Conservation (phyloP, 495 filamentous ascomycete species). For the Penicillium herquei region DNA sequence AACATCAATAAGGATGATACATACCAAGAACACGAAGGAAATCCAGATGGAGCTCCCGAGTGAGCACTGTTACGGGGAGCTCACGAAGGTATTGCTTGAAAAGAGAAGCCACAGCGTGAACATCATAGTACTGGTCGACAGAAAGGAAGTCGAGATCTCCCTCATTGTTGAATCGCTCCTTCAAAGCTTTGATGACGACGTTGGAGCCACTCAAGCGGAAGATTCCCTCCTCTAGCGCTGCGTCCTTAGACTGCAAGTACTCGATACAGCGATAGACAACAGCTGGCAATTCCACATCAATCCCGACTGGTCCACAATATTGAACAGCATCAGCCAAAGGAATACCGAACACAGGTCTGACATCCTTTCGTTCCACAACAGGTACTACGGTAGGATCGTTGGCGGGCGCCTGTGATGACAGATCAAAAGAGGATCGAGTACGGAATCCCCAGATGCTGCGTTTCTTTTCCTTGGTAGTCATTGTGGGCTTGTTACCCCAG, state of each 20-base stretch:
- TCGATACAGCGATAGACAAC: constrained; percentile 97
- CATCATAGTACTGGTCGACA: constrained; percentile 86
- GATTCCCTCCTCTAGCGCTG: constrained; percentile 86
- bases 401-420: constrained; percentile 41
- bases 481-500: constrained; percentile 77
- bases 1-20: constrained; percentile 8
- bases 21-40: constrained; percentile 84
- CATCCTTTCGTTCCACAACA: constrained; percentile 49
- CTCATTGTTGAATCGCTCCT: constrained; percentile 90
- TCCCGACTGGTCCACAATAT: constrained; percentile 68
- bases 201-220: constrained; percentile 95
- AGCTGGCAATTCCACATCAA: constrained; percentile 76
- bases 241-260: constrained; percentile 82
- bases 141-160: constrained; percentile 86
- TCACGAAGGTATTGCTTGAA: constrained; percentile 94
- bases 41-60: constrained; percentile 83
- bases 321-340: constrained; percentile 84
- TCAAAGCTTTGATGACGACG: constrained; percentile 84
- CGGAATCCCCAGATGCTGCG: constrained; percentile 94
- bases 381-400: constrained; percentile 39
- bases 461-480: constrained; percentile 73
- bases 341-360: constrained; percentile 81
- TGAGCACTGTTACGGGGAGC: constrained; percentile 85
- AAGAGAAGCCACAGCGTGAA: constrained; percentile 92
- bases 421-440: constrained; percentile 60